Conservation (phyloP, 257 asterid species). For the Scutellaria baicalensis region DNA sequence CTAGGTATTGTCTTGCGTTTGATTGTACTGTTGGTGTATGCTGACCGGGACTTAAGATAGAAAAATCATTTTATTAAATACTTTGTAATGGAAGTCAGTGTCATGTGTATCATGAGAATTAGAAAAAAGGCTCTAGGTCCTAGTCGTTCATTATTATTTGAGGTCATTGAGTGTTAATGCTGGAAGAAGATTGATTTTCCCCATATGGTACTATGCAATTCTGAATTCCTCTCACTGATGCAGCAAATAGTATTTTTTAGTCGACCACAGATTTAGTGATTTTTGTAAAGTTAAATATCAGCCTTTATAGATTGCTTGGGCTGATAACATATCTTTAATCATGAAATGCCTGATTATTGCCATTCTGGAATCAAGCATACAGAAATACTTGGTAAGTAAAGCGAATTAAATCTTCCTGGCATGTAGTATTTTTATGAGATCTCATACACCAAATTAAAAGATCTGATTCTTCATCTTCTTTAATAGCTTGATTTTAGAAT, state of each 20-base stretch:
- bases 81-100: neutral
- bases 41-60: neutral
- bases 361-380: neutral
- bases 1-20: neutral
- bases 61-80: neutral
- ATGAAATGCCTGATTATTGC: neutral
- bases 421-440: neutral
- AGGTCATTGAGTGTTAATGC: neutral
- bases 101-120: neutral
- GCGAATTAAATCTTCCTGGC: neutral
- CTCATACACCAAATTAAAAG: neutral
- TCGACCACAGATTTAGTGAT: neutral
- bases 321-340: neutral
- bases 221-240: neutral
- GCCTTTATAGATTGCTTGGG: neutral
- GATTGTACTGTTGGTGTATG: neutral
- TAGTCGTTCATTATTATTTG: neutral
- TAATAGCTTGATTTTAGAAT: neutral
- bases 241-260: neutral
- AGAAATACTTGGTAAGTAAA: neutral
- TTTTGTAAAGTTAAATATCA: neutral
- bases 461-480: neutral
- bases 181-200: neutral
- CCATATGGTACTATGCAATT: neutral
- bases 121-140: neutral